Conservation (phyloP, 1,284 basidiomycete species). For the Boletus nobilissimus region DNA sequence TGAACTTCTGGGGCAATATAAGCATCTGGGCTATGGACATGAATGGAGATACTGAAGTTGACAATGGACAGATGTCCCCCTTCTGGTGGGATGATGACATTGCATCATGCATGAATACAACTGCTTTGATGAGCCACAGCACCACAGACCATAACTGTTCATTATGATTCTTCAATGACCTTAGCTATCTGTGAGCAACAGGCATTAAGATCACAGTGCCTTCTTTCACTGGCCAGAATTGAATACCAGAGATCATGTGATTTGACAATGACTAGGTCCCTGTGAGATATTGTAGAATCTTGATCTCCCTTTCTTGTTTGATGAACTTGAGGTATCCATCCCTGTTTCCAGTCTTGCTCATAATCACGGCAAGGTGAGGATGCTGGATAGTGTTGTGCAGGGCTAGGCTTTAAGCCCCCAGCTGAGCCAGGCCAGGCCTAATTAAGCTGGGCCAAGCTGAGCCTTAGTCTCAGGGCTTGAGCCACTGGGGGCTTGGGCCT, state of each 20-base stretch:
- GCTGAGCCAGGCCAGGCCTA: too few relatives aligned
- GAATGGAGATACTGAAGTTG: slow-evolving; percentile 9
- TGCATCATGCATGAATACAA: slow-evolving; percentile 21
- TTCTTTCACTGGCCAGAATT: slow-evolving; percentile 12
- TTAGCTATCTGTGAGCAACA: slow-evolving; percentile 3
- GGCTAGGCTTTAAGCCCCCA: too few relatives aligned
- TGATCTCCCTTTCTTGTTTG: not conserved
- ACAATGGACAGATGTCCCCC: slow-evolving; percentile 13
- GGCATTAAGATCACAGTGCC: slow-evolving; percentile 14
- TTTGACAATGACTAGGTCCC: not conserved
- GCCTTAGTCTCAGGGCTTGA: too few relatives aligned
- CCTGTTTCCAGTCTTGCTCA: not conserved
- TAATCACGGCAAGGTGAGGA: not conserved
- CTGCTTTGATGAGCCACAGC: slow-evolving; percentile 5
- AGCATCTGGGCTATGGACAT: not conserved
- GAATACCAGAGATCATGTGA: slow-evolving; percentile 3
- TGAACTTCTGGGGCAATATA: slow-evolving; percentile 13
- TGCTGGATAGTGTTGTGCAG: too few relatives aligned
- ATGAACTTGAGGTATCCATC: slow-evolving; percentile 19
- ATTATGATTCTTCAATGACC: not conserved
- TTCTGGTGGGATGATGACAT: slow-evolving; percentile 1
- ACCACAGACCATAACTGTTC: slow-evolving; percentile 11
- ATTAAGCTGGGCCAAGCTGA: too few relatives aligned
- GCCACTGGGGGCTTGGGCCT: too few relatives aligned
- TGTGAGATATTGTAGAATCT: not conserved